Evolutionary conservation across 306 rosid species (phyloP).

Genomic region (Coriaria nepalensis): DNA sequence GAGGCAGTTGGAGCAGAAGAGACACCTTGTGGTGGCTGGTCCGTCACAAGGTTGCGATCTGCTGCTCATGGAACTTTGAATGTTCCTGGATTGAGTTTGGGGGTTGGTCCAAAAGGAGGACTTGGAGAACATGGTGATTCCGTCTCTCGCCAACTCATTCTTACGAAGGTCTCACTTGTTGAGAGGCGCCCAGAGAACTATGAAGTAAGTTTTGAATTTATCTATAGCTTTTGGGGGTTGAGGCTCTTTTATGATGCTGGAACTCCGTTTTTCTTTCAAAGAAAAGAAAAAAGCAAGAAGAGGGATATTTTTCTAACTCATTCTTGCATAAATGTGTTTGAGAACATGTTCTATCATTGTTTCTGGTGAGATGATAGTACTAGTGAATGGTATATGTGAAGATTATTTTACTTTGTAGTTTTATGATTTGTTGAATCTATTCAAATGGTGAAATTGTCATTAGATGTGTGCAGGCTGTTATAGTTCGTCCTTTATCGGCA

Average conservation of each 20-base stretch:
- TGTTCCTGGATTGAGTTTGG: conserved; percentile 84
- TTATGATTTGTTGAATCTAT: conserved; percentile 15
- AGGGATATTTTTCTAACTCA: too few relatives aligned
- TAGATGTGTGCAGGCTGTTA: conserved; percentile 98
- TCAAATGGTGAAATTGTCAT: conserved; percentile 53
- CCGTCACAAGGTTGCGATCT: conserved; percentile 89
- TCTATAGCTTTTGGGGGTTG: conserved; percentile 3
- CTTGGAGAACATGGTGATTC: conserved; percentile 98
- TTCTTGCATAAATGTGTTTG: too few relatives aligned
- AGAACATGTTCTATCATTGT: too few relatives aligned
- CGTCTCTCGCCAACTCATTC: conserved; percentile 92
- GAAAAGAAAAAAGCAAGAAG: too few relatives aligned
- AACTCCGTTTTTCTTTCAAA: too few relatives aligned
- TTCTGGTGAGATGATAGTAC: too few relatives aligned
- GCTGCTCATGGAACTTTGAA: conserved; percentile 92
- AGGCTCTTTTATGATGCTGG: background rate
- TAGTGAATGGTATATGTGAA: too few relatives aligned
- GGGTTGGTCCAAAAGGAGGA: conserved; percentile 96
- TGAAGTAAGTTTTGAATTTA: conserved; percentile 53
- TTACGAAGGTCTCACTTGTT: conserved; percentile 82
- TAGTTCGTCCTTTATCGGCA: conserved; percentile 90
- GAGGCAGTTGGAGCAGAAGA: conserved; percentile 99
- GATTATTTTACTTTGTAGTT: background rate
- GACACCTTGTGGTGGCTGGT: conserved; percentile 93
- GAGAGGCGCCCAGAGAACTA: conserved; percentile 99